Evolutionary conservation across 2,329 filamentous ascomycete genomes (phyloP).

Genomic region (Aspergillus ochraceus): DNA sequence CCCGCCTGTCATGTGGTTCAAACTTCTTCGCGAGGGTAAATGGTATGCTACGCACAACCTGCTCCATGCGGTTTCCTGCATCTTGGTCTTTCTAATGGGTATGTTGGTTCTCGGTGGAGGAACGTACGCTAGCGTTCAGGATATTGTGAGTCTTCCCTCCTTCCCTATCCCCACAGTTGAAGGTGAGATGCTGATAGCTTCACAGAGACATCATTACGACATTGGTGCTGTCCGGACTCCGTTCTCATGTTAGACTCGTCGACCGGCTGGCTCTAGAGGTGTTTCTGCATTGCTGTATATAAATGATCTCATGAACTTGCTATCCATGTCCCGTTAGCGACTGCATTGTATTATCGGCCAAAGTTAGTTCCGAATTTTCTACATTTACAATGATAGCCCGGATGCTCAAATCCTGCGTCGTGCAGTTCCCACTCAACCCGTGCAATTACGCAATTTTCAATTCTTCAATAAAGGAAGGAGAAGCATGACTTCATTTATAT

Average conservation of each 20-base stretch:
- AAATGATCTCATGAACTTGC: too few relatives aligned
- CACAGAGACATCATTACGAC: not conserved
- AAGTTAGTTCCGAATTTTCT: too few relatives aligned
- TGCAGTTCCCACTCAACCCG: too few relatives aligned
- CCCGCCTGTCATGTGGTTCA: constrained; percentile 42
- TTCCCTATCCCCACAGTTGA: not conserved
- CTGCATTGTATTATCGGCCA: too few relatives aligned
- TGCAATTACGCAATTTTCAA: too few relatives aligned
- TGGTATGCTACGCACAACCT: constrained; percentile 39
- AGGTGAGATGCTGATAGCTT: not conserved
- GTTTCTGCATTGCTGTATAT: too few relatives aligned
- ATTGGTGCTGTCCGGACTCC: not conserved
- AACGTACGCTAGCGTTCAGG: not conserved
- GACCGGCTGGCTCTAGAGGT: not conserved
- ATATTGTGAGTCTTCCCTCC: not conserved
- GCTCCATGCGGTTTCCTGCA: not conserved
- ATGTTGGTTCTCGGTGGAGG: not conserved
- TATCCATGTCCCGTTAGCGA: too few relatives aligned
- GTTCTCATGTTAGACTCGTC: not conserved
- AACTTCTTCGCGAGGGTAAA: constrained; percentile 20
- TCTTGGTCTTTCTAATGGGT: not conserved
- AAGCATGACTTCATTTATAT: too few relatives aligned
- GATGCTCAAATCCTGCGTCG: too few relatives aligned
- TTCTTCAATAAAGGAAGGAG: too few relatives aligned
- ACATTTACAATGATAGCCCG: too few relatives aligned